phyloP scores from a whole-genome alignment of 2,329 filamentous ascomycete genomes.

The Exophiala oligosperma region DNA sequence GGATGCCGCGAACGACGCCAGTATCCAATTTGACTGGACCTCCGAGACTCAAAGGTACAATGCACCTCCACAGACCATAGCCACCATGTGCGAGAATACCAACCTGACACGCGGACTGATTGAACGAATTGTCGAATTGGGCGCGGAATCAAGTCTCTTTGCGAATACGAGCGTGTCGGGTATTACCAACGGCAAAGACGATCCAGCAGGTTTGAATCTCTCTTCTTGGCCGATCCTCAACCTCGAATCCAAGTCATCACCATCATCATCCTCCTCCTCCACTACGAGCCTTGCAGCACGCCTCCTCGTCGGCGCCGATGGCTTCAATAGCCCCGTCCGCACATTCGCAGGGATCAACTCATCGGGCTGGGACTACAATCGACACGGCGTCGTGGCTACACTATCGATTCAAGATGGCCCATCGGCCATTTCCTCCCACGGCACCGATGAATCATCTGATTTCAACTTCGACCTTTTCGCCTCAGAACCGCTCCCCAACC shows the following conservation, averaged over 20 bases:
- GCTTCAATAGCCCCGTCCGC: slow-evolving; percentile 90
- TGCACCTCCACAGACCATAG: slow-evolving; percentile 63
- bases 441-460: too few relatives aligned
- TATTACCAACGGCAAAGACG: slow-evolving; percentile 72
- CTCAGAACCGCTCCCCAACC: slow-evolving; percentile 29
- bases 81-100: slow-evolving; percentile 94
- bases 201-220: slow-evolving; percentile 70
- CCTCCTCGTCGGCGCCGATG: slow-evolving; percentile 88
- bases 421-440: too few relatives aligned
- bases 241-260: slow-evolving; percentile 56
- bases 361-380: slow-evolving; percentile 88
- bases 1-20: slow-evolving; percentile 86
- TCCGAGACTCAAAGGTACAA: slow-evolving; percentile 38
- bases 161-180: slow-evolving; percentile 75
- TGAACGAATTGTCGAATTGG: slow-evolving; percentile 66
- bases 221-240: slow-evolving; percentile 84
- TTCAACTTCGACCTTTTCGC: slow-evolving; percentile 42
- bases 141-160: slow-evolving; percentile 61
- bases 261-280: slow-evolving; percentile 22
- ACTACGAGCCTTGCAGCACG: slow-evolving; percentile 69
- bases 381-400: slow-evolving; percentile 89
- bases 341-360: slow-evolving; percentile 83
- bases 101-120: slow-evolving; percentile 83
- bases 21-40: slow-evolving; percentile 84
- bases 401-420: slow-evolving; percentile 61